A percentile compares a stretch with the other conserved stretches of the same genome.
Evolutionary conservation across 2,329 filamentous ascomycete species (phyloP).

Genomic region (Ophiostoma perfectum): DNA sequence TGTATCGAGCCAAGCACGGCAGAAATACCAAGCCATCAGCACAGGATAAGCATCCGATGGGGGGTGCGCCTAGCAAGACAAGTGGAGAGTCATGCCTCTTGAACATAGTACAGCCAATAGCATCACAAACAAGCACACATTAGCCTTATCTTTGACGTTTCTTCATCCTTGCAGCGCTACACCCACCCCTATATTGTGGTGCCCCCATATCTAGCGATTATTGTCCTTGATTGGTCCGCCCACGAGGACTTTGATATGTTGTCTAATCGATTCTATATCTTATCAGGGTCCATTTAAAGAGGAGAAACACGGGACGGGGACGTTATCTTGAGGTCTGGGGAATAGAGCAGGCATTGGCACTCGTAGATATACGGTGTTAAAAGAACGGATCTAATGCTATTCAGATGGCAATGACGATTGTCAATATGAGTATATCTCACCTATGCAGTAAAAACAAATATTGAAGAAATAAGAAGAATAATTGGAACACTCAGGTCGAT

Average conservation of each 20-base stretch:
- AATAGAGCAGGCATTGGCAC: neutral
- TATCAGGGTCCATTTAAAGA: slow-evolving; percentile 13
- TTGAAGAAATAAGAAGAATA: neutral
- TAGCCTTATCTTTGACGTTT: slow-evolving; percentile 15
- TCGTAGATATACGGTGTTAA: too few relatives aligned
- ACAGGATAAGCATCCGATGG: neutral
- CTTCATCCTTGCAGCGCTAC: neutral
- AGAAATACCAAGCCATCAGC: neutral
- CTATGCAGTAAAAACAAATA: neutral
- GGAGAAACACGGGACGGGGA: slow-evolving; percentile 1
- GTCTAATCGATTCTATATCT: slow-evolving; percentile 8
- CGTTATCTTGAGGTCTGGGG: slow-evolving; percentile 1
- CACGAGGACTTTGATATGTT: slow-evolving; percentile 10
- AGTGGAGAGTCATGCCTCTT: neutral
- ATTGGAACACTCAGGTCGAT: neutral
- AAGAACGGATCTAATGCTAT: too few relatives aligned
- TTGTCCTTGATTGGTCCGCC: slow-evolving; percentile 4
- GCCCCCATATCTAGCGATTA: neutral
- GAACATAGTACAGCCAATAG: neutral
- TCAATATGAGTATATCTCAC: neutral
- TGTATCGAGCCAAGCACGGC: neutral
- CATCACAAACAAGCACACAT: neutral
- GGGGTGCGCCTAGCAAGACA: neutral
- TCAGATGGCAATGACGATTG: neutral
- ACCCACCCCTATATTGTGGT: neutral